phyloP scores from a whole-genome alignment of 129 eudicot species.

The Helianthus tuberosus region DNA sequence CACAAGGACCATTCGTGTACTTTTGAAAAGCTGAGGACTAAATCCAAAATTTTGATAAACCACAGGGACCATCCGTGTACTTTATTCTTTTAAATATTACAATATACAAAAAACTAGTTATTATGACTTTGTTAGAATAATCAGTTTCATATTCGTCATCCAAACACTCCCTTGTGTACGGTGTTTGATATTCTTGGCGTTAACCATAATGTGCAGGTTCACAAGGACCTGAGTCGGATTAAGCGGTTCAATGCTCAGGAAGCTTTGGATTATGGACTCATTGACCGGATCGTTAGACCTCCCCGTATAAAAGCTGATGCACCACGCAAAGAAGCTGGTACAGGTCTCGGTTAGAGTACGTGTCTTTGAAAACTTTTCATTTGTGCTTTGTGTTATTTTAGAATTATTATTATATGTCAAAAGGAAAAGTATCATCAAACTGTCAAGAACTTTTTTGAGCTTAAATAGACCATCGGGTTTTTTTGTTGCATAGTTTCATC shows the following conservation, averaged over 20 bases:
- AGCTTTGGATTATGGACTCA: slow-evolving; percentile 79
- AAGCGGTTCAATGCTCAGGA: slow-evolving; percentile 61
- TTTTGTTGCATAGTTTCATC: not conserved
- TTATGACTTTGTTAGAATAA: not conserved
- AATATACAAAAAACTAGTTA: not conserved
- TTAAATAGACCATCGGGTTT: not conserved
- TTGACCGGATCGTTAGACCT: slow-evolving; percentile 72
- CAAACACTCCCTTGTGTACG: not conserved
- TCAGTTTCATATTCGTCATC: slow-evolving; percentile 3
- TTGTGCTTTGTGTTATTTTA: not conserved
- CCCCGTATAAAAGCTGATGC: slow-evolving; percentile 57
- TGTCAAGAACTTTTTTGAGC: slow-evolving; percentile 10
- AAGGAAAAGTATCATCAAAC: slow-evolving; percentile 10
- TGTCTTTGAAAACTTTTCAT: not conserved
- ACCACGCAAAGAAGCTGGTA: slow-evolving; percentile 38
- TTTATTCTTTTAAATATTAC: too few species aligned
- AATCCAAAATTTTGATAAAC: too few species aligned
- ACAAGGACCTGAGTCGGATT: slow-evolving; percentile 53
- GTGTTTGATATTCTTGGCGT: not conserved
- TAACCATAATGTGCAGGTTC: slow-evolving; percentile 45
- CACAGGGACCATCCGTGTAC: too few species aligned
- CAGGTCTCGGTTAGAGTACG: slow-evolving; percentile 37
- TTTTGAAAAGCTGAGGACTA: too few species aligned
- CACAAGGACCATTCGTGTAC: too few species aligned
- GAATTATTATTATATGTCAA: not conserved